Percentiles rank a stretch among this genome's conserved stretches.
phyloP scores from a whole-genome alignment of 148 eudicot species.

The Arbutus unedo region DNA sequence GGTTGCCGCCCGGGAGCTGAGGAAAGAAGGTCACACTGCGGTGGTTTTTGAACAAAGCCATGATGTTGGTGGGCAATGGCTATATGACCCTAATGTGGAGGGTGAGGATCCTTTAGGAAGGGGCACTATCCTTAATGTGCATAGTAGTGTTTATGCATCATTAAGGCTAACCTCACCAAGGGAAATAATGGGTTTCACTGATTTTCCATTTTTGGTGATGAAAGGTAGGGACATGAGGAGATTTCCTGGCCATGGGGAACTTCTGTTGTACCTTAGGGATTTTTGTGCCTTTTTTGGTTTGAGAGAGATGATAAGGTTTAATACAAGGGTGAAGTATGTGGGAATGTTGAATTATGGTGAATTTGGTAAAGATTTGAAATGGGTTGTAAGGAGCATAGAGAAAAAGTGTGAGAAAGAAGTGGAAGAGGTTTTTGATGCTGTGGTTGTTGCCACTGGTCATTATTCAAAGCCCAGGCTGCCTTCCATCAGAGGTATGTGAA shows the following conservation, averaged over 20 bases:
- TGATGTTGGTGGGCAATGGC: slow-evolving; percentile 90
- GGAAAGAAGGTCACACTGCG: slow-evolving; percentile 68
- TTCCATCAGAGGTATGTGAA: slow-evolving; percentile 47
- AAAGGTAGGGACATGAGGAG: slow-evolving; percentile 76
- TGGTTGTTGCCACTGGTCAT: slow-evolving; percentile 81
- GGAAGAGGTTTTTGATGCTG: slow-evolving; percentile 78
- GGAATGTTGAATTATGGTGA: slow-evolving; percentile 42
- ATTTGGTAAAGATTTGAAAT: slow-evolving; percentile 42
- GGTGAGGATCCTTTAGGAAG: slow-evolving; percentile 61
- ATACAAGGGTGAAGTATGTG: slow-evolving; percentile 67
- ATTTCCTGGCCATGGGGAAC: slow-evolving; percentile 68
- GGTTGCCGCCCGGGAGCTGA: slow-evolving; percentile 72
- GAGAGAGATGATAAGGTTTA: slow-evolving; percentile 67
- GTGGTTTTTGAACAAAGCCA: slow-evolving; percentile 74
- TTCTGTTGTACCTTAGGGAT: slow-evolving; percentile 54
- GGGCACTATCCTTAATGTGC: slow-evolving; percentile 38
- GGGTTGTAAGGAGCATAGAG: slow-evolving; percentile 63
- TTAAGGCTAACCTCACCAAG: slow-evolving; percentile 65
- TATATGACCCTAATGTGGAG: slow-evolving; percentile 59
- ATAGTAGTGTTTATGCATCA: slow-evolving; percentile 68
- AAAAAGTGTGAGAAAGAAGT: slow-evolving; percentile 30
- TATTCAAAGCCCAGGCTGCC: slow-evolving; percentile 78
- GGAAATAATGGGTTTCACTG: slow-evolving; percentile 74
- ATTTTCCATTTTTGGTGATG: slow-evolving; percentile 64
- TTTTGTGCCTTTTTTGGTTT: slow-evolving; percentile 64